A percentile compares a stretch with the other conserved stretches of the same genome.
Conservation (phyloP, 768 basidiomycete species). For the Agaricus subrufescens region DNA sequence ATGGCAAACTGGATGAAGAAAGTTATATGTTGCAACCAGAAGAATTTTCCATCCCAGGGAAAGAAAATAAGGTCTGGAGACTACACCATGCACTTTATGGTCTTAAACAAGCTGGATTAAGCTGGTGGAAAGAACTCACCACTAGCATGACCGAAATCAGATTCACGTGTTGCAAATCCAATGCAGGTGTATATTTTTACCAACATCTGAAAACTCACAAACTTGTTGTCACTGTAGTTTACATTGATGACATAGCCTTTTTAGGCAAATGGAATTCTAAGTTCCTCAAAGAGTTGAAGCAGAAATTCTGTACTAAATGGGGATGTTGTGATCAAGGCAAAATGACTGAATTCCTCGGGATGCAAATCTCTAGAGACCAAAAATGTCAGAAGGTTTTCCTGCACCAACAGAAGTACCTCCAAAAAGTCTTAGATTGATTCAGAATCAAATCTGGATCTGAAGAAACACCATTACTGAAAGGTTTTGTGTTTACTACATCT, state of each 20-base stretch:
- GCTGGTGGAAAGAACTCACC: conserved; percentile 13
- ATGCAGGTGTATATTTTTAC: neutral
- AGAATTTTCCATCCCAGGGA: conserved; percentile 24
- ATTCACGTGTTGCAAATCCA: neutral
- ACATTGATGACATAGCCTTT: neutral
- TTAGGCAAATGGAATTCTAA: neutral
- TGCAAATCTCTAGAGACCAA: no score
- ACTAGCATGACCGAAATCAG: conserved; percentile 5
- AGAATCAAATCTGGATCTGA: no score
- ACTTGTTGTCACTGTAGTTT: neutral
- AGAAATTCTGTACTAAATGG: conserved; percentile 17
- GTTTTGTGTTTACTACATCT: no score
- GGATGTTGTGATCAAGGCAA: conserved; percentile 18
- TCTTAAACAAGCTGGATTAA: conserved; percentile 13
- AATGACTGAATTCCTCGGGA: no score
- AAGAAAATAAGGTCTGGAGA: conserved; percentile 15
- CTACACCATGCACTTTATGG: conserved; percentile 12
- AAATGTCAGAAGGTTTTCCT: no score
- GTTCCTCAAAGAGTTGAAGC: conserved; percentile 8
- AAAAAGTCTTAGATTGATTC: no score
- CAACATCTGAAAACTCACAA: neutral
- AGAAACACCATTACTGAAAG: no score
- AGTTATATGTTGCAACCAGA: conserved; percentile 37
- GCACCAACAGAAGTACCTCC: no score
- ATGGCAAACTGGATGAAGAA: conserved; percentile 22